Evolutionary conservation across 768 basidiomycete species (phyloP).

Genomic region (Brasilioporus rufonigricans): DNA sequence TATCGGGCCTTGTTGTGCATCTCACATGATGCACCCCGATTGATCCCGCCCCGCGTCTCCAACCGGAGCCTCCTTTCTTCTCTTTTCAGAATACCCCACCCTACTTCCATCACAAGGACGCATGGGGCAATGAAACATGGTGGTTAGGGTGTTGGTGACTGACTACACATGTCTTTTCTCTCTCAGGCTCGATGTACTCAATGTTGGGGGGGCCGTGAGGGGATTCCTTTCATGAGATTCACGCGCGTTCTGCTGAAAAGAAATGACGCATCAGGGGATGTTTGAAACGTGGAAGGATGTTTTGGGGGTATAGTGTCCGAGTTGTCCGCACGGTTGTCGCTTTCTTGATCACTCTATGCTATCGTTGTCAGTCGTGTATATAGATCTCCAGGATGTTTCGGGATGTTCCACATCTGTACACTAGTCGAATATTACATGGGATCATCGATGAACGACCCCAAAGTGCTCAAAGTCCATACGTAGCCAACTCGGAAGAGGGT

Average conservation of each 20-base stretch:
- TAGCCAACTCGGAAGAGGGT: neutral
- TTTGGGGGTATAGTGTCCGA: neutral
- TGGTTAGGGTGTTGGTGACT: neutral
- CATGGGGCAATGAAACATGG: neutral
- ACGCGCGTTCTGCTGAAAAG: neutral
- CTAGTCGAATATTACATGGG: neutral
- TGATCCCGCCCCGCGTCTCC: conserved; percentile 1
- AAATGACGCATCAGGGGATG: neutral
- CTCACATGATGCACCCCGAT: conserved; percentile 1
- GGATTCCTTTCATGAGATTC: conserved; percentile 69
- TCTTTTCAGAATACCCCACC: neutral
- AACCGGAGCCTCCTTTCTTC: neutral
- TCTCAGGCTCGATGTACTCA: conserved; percentile 74
- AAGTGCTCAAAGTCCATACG: neutral
- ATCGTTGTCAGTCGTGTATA: neutral
- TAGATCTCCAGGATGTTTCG: neutral
- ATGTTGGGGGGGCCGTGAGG: conserved; percentile 88
- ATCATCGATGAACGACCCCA: no score
- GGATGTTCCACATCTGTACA: neutral
- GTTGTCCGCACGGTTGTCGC: neutral
- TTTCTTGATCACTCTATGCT: neutral
- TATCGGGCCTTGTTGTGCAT: neutral
- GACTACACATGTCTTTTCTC: conserved; percentile 9
- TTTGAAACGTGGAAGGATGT: neutral
- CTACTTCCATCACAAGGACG: neutral